Percentiles rank a stretch among this genome's conserved stretches.
Conservation (phyloP, 257 asterid species). For the Henckelia pumila region DNA sequence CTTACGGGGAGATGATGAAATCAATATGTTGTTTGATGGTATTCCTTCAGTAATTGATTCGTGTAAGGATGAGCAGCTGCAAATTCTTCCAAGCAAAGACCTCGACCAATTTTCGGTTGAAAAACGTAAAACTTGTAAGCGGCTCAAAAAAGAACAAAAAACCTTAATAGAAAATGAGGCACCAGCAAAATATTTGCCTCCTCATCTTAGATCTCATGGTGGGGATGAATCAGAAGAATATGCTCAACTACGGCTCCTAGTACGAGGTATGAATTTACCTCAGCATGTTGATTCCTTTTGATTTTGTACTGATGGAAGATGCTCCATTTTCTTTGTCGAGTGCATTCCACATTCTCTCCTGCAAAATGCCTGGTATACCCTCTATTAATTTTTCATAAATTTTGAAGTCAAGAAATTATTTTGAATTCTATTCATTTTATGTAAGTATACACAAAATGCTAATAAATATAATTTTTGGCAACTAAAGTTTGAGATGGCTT, state of each 20-base stretch:
- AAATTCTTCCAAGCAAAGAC: slow-evolving; percentile 22
- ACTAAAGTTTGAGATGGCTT: too few species aligned
- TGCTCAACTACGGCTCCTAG: slow-evolving; percentile 64
- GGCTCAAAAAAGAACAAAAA: slow-evolving; percentile 30
- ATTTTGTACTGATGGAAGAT: background rate
- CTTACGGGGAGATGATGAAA: slow-evolving; percentile 27
- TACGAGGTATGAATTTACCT: slow-evolving; percentile 55
- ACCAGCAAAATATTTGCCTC: slow-evolving; percentile 60
- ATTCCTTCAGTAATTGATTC: slow-evolving; percentile 42
- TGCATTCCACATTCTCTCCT: background rate
- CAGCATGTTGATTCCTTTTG: slow-evolving; percentile 2
- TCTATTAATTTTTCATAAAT: background rate
- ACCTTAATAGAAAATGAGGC: slow-evolving; percentile 23
- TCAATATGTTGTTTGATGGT: slow-evolving; percentile 38
- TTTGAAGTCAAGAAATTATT: too few species aligned
- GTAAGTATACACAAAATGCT: too few species aligned
- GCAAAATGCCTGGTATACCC: background rate
- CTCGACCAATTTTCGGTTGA: slow-evolving; percentile 16
- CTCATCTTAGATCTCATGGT: slow-evolving; percentile 57
- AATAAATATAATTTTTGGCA: too few species aligned
- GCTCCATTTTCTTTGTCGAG: background rate
- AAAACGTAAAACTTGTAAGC: slow-evolving; percentile 17
- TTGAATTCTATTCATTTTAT: too few species aligned
- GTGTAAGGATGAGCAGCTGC: slow-evolving; percentile 22
- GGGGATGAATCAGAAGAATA: slow-evolving; percentile 62